phyloP scores from a whole-genome alignment of 305 asterid genomes.

The Fraxinus platypoda region DNA sequence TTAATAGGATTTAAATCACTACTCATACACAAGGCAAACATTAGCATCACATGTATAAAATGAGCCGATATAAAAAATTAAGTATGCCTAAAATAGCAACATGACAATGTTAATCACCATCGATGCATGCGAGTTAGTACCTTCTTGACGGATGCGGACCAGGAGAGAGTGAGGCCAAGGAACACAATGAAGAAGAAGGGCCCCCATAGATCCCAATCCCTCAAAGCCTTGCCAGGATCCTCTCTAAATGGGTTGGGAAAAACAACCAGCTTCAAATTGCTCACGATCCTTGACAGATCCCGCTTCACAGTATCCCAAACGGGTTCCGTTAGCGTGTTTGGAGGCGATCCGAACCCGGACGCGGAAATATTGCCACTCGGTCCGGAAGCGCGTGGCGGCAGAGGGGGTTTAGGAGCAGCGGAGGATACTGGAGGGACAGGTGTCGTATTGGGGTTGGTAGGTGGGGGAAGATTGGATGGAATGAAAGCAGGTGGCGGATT shows the following conservation, averaged over 20 bases:
- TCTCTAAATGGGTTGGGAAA: constrained; percentile 91
- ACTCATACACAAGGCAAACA: not conserved
- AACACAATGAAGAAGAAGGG: constrained; percentile 97
- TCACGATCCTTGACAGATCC: constrained; percentile 84
- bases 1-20: not conserved
- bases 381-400: constrained; percentile 25
- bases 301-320: constrained; percentile 94
- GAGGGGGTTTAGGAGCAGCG: constrained; percentile 31
- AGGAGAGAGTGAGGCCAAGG: constrained; percentile 85
- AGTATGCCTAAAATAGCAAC: not conserved
- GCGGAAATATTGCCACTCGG: constrained; percentile 35
- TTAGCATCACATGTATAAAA: not conserved
- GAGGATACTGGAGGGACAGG: constrained; percentile 29
- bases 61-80: not conserved
- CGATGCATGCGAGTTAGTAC: constrained; percentile 24
- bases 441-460: constrained; percentile 38
- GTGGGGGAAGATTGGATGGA: constrained; percentile 59
- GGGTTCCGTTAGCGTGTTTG: constrained; percentile 88
- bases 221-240: constrained; percentile 94
- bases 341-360: constrained; percentile 67
- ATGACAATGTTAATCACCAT: not conserved
- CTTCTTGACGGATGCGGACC: constrained; percentile 97
- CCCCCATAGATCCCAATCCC: constrained; percentile 99
- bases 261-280: constrained; percentile 89
- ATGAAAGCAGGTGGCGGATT: constrained; percentile 45